Percentiles rank a stretch among this genome's conserved stretches.
phyloP scores from a whole-genome alignment of 2,329 filamentous ascomycete species.

The Colletotrichum simmondsii region DNA sequence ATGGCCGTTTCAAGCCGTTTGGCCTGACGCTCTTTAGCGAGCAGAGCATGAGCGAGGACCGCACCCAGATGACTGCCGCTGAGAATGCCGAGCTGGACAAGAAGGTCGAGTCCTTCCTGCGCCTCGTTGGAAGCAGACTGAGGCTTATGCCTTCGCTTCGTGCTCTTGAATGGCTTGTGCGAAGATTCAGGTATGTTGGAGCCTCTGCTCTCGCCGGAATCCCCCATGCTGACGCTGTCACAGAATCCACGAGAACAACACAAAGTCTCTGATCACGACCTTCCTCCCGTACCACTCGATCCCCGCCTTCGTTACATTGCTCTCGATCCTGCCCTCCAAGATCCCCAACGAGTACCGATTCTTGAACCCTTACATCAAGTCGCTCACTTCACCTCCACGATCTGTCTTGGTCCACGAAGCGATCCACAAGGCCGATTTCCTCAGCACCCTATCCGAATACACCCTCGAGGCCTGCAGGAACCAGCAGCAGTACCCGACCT shows the following conservation, averaged over 20 bases:
- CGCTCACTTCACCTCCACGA: slow-evolving; percentile 80
- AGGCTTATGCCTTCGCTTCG: slow-evolving; percentile 89
- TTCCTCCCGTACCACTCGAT: slow-evolving; percentile 94
- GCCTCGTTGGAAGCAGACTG: slow-evolving; percentile 79
- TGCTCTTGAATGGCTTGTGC: slow-evolving; percentile 92
- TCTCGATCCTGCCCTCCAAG: slow-evolving; percentile 85
- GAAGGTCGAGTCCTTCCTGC: slow-evolving; percentile 84
- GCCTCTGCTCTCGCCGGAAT: slow-evolving; percentile 23
- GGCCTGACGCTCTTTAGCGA: slow-evolving; percentile 87
- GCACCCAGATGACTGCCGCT: slow-evolving; percentile 81
- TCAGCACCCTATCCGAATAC: slow-evolving; percentile 81
- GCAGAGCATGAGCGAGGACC: slow-evolving; percentile 89
- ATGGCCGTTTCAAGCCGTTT: slow-evolving; percentile 81
- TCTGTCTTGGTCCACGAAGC: slow-evolving; percentile 87
- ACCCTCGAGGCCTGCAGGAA: slow-evolving; percentile 78
- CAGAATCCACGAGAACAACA: slow-evolving; percentile 93
- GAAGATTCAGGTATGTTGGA: slow-evolving; percentile 80
- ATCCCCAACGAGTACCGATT: slow-evolving; percentile 84
- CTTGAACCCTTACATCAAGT: slow-evolving; percentile 85
- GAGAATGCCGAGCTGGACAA: slow-evolving; percentile 87
- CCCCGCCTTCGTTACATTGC: slow-evolving; percentile 83
- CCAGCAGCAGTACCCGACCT: slow-evolving; percentile 78
- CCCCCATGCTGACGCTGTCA: slow-evolving; percentile 2
- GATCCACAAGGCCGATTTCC: slow-evolving; percentile 80
- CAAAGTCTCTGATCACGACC: slow-evolving; percentile 78